phyloP scores from a whole-genome alignment of 1,284 basidiomycete genomes.

The Heimioporus punctisporus region DNA sequence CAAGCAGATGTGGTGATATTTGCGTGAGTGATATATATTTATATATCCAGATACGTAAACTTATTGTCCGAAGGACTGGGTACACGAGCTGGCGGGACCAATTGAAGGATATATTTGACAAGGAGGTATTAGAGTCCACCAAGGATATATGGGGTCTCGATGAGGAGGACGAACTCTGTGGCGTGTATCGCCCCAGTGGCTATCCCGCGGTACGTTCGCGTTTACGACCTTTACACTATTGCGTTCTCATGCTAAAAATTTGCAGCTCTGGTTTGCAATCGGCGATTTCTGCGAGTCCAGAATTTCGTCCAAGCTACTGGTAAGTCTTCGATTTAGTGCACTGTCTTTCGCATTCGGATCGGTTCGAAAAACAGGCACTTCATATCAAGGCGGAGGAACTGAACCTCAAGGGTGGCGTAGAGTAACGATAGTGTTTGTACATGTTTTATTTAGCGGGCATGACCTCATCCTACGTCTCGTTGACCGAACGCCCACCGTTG shows the following conservation, averaged over 20 bases:
- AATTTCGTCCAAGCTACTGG: constrained; percentile 5
- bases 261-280: constrained; percentile 6
- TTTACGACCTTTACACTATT: background rate
- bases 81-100: constrained; percentile 9
- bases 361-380: constrained; percentile 1
- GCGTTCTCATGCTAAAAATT: background rate
- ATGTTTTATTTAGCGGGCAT: no score
- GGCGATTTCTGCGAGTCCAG: constrained; percentile 9
- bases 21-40: background rate
- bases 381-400: constrained; percentile 10
- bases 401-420: background rate
- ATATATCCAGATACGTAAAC: background rate
- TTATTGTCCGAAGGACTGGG: background rate
- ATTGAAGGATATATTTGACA: constrained; percentile 6
- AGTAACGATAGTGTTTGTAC: no score
- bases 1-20: constrained; percentile 7
- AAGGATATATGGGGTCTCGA: constrained; percentile 11
- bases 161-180: constrained; percentile 8
- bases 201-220: constrained; percentile 4
- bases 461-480: background rate
- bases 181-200: constrained; percentile 7
- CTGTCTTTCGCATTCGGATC: no score
- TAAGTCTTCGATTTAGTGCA: no score
- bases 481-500: constrained; percentile 1
- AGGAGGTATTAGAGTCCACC: constrained; percentile 3